Evolutionary conservation across 371 early-diverging fungal genomes (phyloP).

Genomic region (Rhizopus sp.): DNA sequence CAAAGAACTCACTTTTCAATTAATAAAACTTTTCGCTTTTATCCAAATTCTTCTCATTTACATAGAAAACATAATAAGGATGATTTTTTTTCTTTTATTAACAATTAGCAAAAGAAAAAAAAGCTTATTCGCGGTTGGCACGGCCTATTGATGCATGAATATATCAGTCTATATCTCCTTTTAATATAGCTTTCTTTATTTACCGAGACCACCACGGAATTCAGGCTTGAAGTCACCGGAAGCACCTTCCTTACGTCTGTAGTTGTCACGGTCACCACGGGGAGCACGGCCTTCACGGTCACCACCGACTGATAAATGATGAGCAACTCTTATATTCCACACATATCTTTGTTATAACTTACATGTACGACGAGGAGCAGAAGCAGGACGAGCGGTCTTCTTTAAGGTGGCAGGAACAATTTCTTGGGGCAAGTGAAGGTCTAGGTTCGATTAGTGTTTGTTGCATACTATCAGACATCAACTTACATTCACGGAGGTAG

Average conservation of each 20-base stretch:
- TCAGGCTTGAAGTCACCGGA: slow-evolving; percentile 91
- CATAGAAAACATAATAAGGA: too few species aligned
- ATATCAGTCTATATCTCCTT: neutral
- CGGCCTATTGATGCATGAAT: slow-evolving; percentile 23
- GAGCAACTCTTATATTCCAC: neutral
- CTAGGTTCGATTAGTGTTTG: slow-evolving; percentile 19
- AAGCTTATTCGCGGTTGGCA: slow-evolving; percentile 43
- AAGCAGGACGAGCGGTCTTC: slow-evolving; percentile 79
- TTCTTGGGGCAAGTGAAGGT: slow-evolving; percentile 94
- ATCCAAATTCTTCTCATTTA: too few species aligned
- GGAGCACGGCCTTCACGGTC: slow-evolving; percentile 60
- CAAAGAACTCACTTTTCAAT: too few species aligned
- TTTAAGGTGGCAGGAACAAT: slow-evolving; percentile 96
- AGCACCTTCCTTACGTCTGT: slow-evolving; percentile 92
- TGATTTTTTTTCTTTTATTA: too few species aligned
- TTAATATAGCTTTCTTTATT: slow-evolving; percentile 1
- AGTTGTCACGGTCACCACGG: slow-evolving; percentile 77
- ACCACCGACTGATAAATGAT: slow-evolving; percentile 30
- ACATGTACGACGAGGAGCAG: slow-evolving; percentile 66
- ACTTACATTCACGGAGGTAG: slow-evolving; percentile 87
- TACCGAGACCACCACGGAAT: slow-evolving; percentile 83
- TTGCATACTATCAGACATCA: neutral
- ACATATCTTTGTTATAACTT: slow-evolving; percentile 17
- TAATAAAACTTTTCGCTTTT: too few species aligned
- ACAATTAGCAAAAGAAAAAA: neutral